Conservation (phyloP, 2,329 filamentous ascomycete genomes). For the Colletotrichum magnum region DNA sequence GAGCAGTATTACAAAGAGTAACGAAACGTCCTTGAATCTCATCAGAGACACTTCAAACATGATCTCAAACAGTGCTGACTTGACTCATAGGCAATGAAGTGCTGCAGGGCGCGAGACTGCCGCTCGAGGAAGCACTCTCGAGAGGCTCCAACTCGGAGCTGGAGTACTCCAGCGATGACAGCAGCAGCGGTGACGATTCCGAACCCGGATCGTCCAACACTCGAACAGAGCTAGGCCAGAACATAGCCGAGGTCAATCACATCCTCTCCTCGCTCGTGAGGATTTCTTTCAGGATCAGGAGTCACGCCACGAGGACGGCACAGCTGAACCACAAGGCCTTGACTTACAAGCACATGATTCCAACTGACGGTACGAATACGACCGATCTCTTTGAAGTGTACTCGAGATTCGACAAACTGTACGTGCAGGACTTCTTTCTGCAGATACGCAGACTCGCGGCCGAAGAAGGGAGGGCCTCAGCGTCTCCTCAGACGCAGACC, state of each 20-base stretch:
- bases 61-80: background rate
- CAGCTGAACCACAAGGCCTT: constrained; percentile 2
- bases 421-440: background rate
- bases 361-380: background rate
- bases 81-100: constrained; percentile 1
- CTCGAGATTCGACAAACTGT: background rate
- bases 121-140: background rate
- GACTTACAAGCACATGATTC: background rate
- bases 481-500: background rate
- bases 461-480: background rate
- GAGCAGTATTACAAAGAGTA: background rate
- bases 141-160: background rate
- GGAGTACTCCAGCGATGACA: constrained; percentile 4
- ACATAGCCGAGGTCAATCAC: background rate
- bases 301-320: background rate
- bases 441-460: background rate
- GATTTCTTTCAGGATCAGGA: constrained; percentile 17
- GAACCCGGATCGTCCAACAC: background rate
- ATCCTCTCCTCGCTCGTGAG: constrained; percentile 12
- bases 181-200: background rate
- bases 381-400: background rate
- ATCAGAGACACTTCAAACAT: no score
- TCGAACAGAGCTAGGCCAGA: constrained; percentile 23
- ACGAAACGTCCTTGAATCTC: no score
- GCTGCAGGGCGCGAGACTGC: constrained; percentile 1